Base-by-base conservation (phyloP, 352 stramenopile species). In the Peronospora belbahrii region DNA sequence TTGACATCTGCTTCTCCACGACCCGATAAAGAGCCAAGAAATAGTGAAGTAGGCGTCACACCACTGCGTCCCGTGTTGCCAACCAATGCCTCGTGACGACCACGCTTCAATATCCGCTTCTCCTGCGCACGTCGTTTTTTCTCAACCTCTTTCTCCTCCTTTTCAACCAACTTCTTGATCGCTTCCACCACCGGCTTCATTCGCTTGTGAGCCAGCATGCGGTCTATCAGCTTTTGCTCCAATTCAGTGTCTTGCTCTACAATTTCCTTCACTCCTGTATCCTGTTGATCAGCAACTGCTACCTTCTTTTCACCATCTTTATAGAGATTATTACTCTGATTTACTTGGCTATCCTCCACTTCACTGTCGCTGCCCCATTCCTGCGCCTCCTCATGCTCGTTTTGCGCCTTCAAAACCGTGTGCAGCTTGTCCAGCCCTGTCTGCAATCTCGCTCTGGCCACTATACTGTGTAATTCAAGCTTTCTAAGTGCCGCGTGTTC, bases 1-100 rank as follows among this genome's bases (percentile, higher is more conserved):
- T 68, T 57, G 14, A 63, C 65, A 11, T 79, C 52, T 6, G 61
- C 38, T 14, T 35, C 58, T 15, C 59, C 62, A 33, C 63, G 42
- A 30, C 76, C 70, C 4, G 80, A 88, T 35, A 92, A 63, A 41
- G 77, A 86, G 4, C 75, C 74, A 15, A 92, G 66, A 40, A 92
- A 92, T 27, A 89, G 59, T 8, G 81, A 92, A 3, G 45, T 81
- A 2, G 78, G 74, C 7, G 57, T 54, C 6, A 65, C 56, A 6
- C 63, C 59, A 33, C 73, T 87, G 23, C 78, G 74, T 43, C 57
- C 52, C n/a, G 57, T 66, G 6, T 76, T 76, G 23, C 73, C 78
- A n/a, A 89, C 65, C 24, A 89, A 50, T 20, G 60, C 64, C 38
- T 81, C 70, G 23, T 73, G 69, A 7, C 57, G 59, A 0, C 59